A percentile compares a stretch with the other conserved stretches of the same genome.
Evolutionary conservation across 345 rosid genomes (phyloP).

Genomic region (Melaleuca quinquenervia): DNA sequence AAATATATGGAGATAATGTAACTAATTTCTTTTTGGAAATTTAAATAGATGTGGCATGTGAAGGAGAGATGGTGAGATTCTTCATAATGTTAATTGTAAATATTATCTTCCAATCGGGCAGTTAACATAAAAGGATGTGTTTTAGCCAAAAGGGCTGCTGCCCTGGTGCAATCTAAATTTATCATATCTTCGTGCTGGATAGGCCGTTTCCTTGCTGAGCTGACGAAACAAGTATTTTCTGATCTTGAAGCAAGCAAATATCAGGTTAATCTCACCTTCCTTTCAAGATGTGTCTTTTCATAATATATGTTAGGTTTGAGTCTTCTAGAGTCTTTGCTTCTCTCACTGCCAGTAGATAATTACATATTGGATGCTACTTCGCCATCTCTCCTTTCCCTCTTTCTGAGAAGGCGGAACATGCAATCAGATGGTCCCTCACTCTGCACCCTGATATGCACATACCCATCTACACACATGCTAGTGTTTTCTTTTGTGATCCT

Average conservation of each 20-base stretch:
- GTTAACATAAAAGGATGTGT: not conserved
- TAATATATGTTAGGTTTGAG: not conserved
- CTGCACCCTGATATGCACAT: not conserved
- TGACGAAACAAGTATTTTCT: conserved; percentile 83
- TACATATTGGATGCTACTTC: not conserved
- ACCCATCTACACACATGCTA: not conserved
- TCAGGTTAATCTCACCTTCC: conserved; percentile 39
- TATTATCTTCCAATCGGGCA: not conserved
- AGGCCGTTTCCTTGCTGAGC: conserved; percentile 97
- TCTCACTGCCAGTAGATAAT: not conserved
- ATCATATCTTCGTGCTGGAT: not conserved
- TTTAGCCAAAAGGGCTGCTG: not conserved
- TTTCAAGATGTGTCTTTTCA: not conserved
- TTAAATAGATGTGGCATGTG: not conserved
- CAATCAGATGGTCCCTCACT: not conserved
- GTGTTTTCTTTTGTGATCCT: not conserved
- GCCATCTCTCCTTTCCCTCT: not conserved
- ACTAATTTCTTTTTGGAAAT: not conserved
- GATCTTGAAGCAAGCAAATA: conserved; percentile 97
- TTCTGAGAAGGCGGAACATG: not conserved
- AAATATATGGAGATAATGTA: not conserved
- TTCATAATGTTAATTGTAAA: not conserved
- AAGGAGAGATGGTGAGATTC: not conserved
- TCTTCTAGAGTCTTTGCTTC: not conserved
- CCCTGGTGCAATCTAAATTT: not conserved